Evolutionary conservation across 2,329 filamentous ascomycete genomes (phyloP).

Genomic region (Aspergillus aculeatinus): DNA sequence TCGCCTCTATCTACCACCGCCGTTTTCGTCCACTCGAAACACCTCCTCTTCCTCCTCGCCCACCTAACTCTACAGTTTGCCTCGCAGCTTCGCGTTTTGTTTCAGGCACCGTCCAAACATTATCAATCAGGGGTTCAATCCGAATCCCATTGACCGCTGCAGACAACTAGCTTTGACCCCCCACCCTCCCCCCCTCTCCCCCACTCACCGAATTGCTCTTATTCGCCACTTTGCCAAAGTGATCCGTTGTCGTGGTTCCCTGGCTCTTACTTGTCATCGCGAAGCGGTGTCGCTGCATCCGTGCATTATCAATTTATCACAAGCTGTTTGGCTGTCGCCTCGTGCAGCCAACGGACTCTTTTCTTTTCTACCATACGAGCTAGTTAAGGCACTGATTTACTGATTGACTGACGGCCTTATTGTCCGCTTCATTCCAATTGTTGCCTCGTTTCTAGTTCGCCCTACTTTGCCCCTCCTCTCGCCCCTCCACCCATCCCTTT

Average conservation of each 20-base stretch:
- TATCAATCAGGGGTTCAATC: slow-evolving; percentile 1
- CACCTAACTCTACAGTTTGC: background rate
- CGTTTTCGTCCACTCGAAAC: slow-evolving; percentile 4
- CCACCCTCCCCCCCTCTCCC: background rate
- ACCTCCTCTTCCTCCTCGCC: background rate
- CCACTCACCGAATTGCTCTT: background rate
- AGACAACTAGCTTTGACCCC: slow-evolving; percentile 2
- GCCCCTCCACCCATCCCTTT: slow-evolving; percentile 9
- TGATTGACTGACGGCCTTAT: background rate
- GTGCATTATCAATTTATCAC: background rate
- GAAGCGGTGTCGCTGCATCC: slow-evolving; percentile 4
- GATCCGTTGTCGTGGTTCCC: slow-evolving; percentile 9
- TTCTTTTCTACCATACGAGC: background rate
- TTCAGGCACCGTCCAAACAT: slow-evolving; percentile 8
- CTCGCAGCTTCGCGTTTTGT: background rate
- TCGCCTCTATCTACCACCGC: slow-evolving; percentile 6
- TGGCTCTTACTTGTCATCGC: slow-evolving; percentile 11
- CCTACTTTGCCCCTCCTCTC: background rate
- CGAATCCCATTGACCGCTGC: slow-evolving; percentile 5
- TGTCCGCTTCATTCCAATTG: background rate
- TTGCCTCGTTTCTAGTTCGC: background rate
- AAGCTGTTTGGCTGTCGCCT: background rate
- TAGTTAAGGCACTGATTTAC: background rate
- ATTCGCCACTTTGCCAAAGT: slow-evolving; percentile 13
- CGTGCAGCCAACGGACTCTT: slow-evolving; percentile 8